Evolutionary conservation across 1,139 yeast species (phyloP).

Genomic region (Hansenula sp.): DNA sequence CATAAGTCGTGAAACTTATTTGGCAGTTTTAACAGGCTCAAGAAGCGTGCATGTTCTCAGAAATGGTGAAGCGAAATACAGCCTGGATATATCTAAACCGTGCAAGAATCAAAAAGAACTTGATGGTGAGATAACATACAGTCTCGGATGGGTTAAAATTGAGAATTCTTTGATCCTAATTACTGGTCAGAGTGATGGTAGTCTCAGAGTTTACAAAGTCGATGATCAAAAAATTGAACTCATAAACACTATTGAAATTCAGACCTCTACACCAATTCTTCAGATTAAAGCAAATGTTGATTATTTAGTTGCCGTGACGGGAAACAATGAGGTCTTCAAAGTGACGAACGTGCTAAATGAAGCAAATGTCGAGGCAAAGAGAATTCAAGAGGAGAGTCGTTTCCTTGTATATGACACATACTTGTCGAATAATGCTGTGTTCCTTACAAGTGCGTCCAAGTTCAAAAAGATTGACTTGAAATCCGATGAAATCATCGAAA

Average conservation of each 20-base stretch:
- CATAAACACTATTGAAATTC: slow-evolving; percentile 1
- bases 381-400: neutral
- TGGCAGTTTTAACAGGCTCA: slow-evolving; percentile 18
- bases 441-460: slow-evolving; percentile 8
- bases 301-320: slow-evolving; percentile 9
- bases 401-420: slow-evolving; percentile 17
- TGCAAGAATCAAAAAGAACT: slow-evolving; percentile 12
- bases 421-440: neutral
- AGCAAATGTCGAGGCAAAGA: slow-evolving; percentile 1
- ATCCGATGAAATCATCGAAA: neutral
- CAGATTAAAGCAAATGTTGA: slow-evolving; percentile 5
- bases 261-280: slow-evolving; percentile 8
- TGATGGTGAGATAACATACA: slow-evolving; percentile 12
- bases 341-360: neutral
- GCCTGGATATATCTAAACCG: slow-evolving; percentile 2
- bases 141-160: slow-evolving; percentile 15
- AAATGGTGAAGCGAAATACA: slow-evolving; percentile 11
- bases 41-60: slow-evolving; percentile 12
- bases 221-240: slow-evolving; percentile 1
- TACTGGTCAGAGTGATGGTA: slow-evolving; percentile 20
- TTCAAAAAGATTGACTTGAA: slow-evolving; percentile 5
- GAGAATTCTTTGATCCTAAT: slow-evolving; percentile 6
- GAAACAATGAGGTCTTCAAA: slow-evolving; percentile 14
- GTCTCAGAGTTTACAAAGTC: slow-evolving; percentile 5
- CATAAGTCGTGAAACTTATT: slow-evolving; percentile 7